Evolutionary conservation across 2,329 filamentous ascomycete genomes (phyloP).

Genomic region (Apiospora rasikravindrae): DNA sequence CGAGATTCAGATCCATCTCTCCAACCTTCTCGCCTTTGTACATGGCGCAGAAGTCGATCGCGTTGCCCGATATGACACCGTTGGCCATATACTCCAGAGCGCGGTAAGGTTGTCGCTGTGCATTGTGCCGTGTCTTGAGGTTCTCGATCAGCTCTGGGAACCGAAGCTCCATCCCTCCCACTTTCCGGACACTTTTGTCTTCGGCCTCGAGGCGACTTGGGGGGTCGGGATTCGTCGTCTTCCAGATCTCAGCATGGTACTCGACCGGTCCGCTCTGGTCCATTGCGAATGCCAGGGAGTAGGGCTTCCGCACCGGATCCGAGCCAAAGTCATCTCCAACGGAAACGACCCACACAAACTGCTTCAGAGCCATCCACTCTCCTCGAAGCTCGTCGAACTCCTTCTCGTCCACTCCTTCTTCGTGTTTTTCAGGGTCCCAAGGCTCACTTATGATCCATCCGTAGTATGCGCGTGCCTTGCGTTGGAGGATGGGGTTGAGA

Average conservation of each 20-base stretch:
- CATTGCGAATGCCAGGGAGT: background rate
- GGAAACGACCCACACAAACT: background rate
- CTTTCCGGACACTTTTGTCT: no score
- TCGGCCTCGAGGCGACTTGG: background rate
- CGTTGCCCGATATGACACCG: background rate
- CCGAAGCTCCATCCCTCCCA: background rate
- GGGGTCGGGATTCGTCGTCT: background rate
- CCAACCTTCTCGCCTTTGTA: background rate
- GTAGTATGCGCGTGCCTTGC: background rate
- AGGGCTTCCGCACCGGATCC: accelerated
- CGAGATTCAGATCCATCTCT: background rate
- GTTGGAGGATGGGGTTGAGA: background rate
- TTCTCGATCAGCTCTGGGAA: background rate
- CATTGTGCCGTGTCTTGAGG: background rate
- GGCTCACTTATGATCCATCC: background rate
- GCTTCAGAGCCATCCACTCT: background rate
- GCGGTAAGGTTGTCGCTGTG: background rate
- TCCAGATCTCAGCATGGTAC: background rate
- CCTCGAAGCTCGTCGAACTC: background rate
- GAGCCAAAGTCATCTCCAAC: background rate
- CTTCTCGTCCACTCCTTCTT: background rate
- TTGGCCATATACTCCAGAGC: background rate
- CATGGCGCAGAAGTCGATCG: background rate
- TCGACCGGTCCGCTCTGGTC: background rate
- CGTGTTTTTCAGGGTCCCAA: background rate